Evolutionary conservation across 1,139 yeast species (phyloP), one percentile per base, ranked within the genome.

Genomic region (Schwanniomyces etchellsii): DNA sequence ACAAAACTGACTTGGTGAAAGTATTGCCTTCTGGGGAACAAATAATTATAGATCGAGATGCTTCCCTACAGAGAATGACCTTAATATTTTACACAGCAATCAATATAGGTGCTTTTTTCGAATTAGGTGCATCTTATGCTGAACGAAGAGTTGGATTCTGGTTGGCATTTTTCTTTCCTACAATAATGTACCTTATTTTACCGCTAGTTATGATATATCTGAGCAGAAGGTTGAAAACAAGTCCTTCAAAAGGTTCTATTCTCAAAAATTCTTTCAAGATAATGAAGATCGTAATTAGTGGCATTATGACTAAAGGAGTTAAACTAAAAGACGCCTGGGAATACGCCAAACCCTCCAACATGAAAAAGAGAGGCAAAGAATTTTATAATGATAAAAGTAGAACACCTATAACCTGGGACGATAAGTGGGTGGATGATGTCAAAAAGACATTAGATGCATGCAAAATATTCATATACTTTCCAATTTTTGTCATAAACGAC

Each of bases 31-130:
- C 62, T 27, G 94, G 86, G 31, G 81, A 77, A 47, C 63, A 69
- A 27, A 88, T 82, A 20, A 71, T 85, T 42, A 70, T 81, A 26
- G 89, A 82, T 46, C 81, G 84, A 32, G 71, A 75, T 44, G 65
- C 76, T 37, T 77, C 95, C 10, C 61, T 82, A 37, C 85, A 82
- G 60, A 72, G 83, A 53, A 70, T 85, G 58, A 79, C 86, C 39
- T 70, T 82, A 66, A 63, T 80, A 23, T 85, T 85, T 57, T 85
- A 85, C 59, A 69, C 85, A 72, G 71, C 84, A 48, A 81, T 85
- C 52, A 86, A 86, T 52, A 60, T 82, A 42, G 95, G 95, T 32
- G 78, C 93, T 6, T 70, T 85, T 44, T 71, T 84, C 38, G 81
- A 83, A 37, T 68, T 85, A 40, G 88, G 89, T 26, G 81, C 94